Conservation (phyloP, 768 basidiomycete genomes). For the Macrocybe gigantea region DNA sequence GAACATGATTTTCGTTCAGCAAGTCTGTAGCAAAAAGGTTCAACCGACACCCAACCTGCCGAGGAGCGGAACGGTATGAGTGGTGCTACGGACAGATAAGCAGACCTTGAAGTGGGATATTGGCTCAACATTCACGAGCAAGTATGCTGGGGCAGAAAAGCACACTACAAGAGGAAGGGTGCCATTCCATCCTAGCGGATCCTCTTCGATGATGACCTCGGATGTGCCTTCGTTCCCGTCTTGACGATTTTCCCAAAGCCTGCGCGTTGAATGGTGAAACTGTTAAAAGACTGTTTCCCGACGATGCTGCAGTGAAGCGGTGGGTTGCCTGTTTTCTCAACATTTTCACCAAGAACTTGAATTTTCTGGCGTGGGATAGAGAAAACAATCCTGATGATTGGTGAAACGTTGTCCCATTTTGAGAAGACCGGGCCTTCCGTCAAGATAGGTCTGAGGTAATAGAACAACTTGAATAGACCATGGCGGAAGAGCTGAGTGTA, state of each 20-base stretch:
- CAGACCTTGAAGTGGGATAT: constrained; percentile 14
- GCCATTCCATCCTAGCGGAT: constrained; percentile 24
- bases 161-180: constrained; percentile 27
- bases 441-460: constrained; percentile 8
- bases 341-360: constrained; percentile 16
- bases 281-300: constrained; percentile 17
- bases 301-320: constrained; percentile 28
- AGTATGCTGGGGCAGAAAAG: constrained; percentile 21
- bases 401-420: constrained; percentile 24
- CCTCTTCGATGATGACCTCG: constrained; percentile 20
- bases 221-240: constrained; percentile 5
- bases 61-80: constrained; percentile 5
- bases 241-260: constrained; percentile 23
- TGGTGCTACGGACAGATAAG: constrained; percentile 20
- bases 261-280: constrained; percentile 26
- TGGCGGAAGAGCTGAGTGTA: constrained; percentile 35
- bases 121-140: constrained; percentile 20
- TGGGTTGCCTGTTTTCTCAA: constrained; percentile 22
- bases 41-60: constrained; percentile 20
- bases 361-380: constrained; percentile 26
- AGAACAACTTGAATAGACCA: constrained; percentile 25
- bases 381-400: constrained; percentile 27
- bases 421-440: constrained; percentile 14
- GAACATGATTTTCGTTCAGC: constrained; percentile 22
- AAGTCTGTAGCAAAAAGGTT: constrained; percentile 21